Evolutionary conservation across 2,329 filamentous ascomycete genomes (phyloP), one percentile per base, ranked within the genome.

Genomic region (Microsporum audouinii): DNA sequence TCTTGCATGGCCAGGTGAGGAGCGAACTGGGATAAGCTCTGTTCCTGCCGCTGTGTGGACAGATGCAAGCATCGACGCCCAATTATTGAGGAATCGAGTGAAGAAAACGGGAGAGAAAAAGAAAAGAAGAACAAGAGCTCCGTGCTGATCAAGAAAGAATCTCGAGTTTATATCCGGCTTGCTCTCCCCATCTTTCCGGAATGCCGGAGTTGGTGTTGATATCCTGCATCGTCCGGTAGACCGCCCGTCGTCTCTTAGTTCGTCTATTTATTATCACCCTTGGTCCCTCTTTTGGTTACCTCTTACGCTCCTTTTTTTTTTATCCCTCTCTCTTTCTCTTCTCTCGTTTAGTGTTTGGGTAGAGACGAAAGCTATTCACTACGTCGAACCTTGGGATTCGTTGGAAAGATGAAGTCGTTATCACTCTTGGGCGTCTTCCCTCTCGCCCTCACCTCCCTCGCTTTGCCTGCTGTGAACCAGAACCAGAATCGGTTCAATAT

Each of bases 21-120:
- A 36, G 51, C 51, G 51, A 55, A 34, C 51, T 34, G 33, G 51
- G 51, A 55, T 55, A n/a, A 55, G 51, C 51, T 55, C 51, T 55
- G 51, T 55, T 55, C 51, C 51, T 55, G 51, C 51, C 51, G 51
- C 14, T 14, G 45, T 10, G n/a, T 55, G 51, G 51, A 55, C 31
- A 55, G 5, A 27, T 51, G 39, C 34, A n/a, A 51, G 27, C 7
- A 17, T 12, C 33, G 5, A 55, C 33, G 63, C 64, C 34, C 49
- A 62, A 0, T 36, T 56, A 59, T 61, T 63, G 60, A 60, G 31
- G 5, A 62, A 66, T 23, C 17, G 17, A 33, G 33, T 5, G 27
- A 43, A 14, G 27, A 59, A 23, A 7, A n/a, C 17, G 17, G 17
- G 36, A 59, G 5, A 47, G 1, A 47, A 34, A 33, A 59, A n/a